Conservation (phyloP, 1,284 basidiomycete genomes). For the Limonomyces culmigenus region DNA sequence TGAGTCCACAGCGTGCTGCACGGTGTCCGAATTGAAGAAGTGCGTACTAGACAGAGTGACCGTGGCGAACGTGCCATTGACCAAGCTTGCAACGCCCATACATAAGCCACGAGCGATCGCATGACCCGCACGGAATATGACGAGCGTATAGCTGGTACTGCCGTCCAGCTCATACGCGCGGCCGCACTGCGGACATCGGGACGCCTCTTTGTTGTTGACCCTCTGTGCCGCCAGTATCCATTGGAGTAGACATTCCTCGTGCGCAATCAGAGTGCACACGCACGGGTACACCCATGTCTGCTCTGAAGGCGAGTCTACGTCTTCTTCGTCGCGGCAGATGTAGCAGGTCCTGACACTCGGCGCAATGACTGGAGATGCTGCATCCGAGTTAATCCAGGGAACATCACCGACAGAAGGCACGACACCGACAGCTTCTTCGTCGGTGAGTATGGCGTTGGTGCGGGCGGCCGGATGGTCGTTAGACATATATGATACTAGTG, state of each 20-base stretch:
- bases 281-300: slow-evolving; percentile 61
- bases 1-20: background rate
- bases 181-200: slow-evolving; percentile 67
- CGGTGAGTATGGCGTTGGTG: no score
- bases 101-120: background rate
- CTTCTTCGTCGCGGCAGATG: slow-evolving; percentile 62
- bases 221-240: slow-evolving; percentile 59
- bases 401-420: no score
- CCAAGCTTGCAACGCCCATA: slow-evolving; percentile 15
- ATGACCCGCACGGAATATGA: slow-evolving; percentile 31
- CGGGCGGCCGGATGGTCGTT: no score
- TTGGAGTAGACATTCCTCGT: slow-evolving; percentile 57
- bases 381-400: no score
- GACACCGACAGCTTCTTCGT: no score
- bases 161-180: slow-evolving; percentile 49
- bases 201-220: slow-evolving; percentile 28
- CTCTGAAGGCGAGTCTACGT: slow-evolving; percentile 2
- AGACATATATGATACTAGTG: no score
- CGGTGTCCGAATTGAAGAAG: slow-evolving; percentile 12
- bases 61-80: slow-evolving; percentile 26
- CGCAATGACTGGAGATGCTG: slow-evolving; percentile 24
- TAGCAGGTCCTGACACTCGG: slow-evolving; percentile 52
- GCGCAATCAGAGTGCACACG: slow-evolving; percentile 61
- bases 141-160: slow-evolving; percentile 32
- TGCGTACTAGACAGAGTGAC: slow-evolving; percentile 22